Percentiles rank a stretch among this genome's conserved stretches.
phyloP scores from a whole-genome alignment of 768 basidiomycete species.

The Lepiota venenata region DNA sequence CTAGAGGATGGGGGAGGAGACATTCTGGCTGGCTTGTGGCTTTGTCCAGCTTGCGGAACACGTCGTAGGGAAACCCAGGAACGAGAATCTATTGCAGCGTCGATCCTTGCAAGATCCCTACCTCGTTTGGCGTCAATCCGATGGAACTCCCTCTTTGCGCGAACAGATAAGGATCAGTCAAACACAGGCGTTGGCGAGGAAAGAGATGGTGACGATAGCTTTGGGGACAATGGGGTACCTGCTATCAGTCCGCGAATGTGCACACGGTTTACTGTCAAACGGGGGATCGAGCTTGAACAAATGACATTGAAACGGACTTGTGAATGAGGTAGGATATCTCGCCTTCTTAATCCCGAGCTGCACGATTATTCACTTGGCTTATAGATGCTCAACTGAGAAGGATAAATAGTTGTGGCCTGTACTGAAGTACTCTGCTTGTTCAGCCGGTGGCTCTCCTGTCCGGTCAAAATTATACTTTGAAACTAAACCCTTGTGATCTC shows the following conservation, averaged over 20 bases:
- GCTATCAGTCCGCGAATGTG: background rate
- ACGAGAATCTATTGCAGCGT: background rate
- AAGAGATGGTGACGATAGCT: background rate
- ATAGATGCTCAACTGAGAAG: too few relatives aligned
- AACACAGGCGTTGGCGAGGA: background rate
- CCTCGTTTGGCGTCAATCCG: background rate
- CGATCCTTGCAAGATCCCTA: background rate
- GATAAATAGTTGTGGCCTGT: too few relatives aligned
- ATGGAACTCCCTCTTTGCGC: conserved; percentile 6
- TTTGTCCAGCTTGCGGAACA: conserved; percentile 33
- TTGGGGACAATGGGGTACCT: background rate
- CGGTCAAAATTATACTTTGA: too few relatives aligned
- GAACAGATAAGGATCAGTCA: background rate
- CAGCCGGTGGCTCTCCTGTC: too few relatives aligned
- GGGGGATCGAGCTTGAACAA: background rate
- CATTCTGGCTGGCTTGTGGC: conserved; percentile 24
- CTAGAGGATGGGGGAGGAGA: conserved; percentile 22
- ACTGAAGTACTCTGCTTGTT: too few relatives aligned
- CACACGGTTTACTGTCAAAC: background rate
- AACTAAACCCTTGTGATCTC: too few relatives aligned
- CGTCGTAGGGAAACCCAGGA: conserved; percentile 19
- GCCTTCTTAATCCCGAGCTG: too few relatives aligned
- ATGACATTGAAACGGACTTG: background rate
- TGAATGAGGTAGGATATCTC: too few relatives aligned
- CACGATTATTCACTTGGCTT: too few relatives aligned